Evolutionary conservation across 768 basidiomycete genomes (phyloP), one percentile per base, ranked within the genome.

Genomic region (Tylopilus rubrobrunneus): DNA sequence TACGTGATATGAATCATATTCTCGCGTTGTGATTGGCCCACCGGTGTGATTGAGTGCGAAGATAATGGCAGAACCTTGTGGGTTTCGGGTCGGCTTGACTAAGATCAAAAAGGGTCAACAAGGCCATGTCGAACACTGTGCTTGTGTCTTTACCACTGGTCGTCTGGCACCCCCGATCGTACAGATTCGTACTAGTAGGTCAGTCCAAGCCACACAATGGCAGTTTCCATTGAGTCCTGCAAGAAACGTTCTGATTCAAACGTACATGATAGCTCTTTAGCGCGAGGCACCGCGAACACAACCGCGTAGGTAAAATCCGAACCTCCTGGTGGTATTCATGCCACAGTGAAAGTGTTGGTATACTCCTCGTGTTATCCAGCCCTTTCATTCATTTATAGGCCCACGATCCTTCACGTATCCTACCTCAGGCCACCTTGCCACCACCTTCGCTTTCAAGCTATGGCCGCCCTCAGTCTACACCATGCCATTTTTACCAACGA

Each of bases 391-490:
- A 17, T 47, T 56, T 29, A 27, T 45, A 12, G 19, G 49, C 59
- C 64, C 27, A 67, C 54, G 46, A 51, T 55, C 55, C 36, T 54
- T 59, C 52, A 52, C 47, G 52, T 40, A 40, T 39, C 37, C 4
- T 34, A 40, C 40, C 47, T 9, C 34, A 62, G 60, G 55, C 44
- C 31, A 33, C 23, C 51, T 52, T 49, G 53, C 50, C 46, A 37
- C 39, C 28, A 58, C 67, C 25, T 42, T 70, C 59, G 41, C 54
- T 48, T 44, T 45, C 39, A 43, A 52, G 23, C 36, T n/a, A 87
- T 87, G 85, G 78, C 82, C 51, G 81, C 80, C 48, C 66, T 84
- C 48, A 77, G 79, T 65, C 75, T 84, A 48, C 83, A 85, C 67
- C 78, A 82, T 61, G 73, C 78, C 31, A 62, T 82, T 51, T 78